Evolutionary conservation across 768 basidiomycete species (phyloP), one percentile per base, ranked within the genome.

Genomic region (Phlegmacium glaucopus): DNA sequence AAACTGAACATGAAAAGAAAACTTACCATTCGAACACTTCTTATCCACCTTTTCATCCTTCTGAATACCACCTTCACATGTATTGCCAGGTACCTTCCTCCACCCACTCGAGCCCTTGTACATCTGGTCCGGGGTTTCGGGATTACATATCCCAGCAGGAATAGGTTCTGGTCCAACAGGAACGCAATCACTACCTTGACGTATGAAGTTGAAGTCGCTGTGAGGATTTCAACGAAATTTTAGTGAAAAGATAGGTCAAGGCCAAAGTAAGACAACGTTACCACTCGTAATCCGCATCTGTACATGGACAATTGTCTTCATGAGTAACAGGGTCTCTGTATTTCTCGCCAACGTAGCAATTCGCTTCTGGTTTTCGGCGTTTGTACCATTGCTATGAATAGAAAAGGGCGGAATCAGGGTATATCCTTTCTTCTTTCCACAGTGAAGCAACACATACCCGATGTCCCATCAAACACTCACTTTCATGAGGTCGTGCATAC

Each of bases 281-380:
- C 94, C 95, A 99, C 65, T 99, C 96, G 57, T 82, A 99, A 62
- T 99, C 96, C 10, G 82, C 83, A 52, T 92, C 87, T 1, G 77
- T 75, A 61, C 96, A 99, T 13, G 77, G 61, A 62, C 96, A 99
- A 43, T 76, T 69, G 38, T 94, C 92, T 46, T 93, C 89, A 48
- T 89, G 82, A 17, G 76, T 83, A 9, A 87, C 80, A 0, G 94
- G 94, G 59, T 96, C 94, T 27, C 74, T 67, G 69, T 88, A 99
- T 66, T 96, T 91, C 45, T 94, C 74, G 0, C 89, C 91, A 11
- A 99, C 85, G 53, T 90, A 96, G 55, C 96, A 99, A 45, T 91
- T 74, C 1, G 85, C 89, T 46, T 87, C 76, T 0, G 78, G 63
- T 66, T 92, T 98, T 62, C 94, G 78, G 16, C 96, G 80, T 44